Percentiles rank a stretch among this genome's conserved stretches.
phyloP scores from a whole-genome alignment of 2,329 filamentous ascomycete species.

The Hyphodiscus sp. region DNA sequence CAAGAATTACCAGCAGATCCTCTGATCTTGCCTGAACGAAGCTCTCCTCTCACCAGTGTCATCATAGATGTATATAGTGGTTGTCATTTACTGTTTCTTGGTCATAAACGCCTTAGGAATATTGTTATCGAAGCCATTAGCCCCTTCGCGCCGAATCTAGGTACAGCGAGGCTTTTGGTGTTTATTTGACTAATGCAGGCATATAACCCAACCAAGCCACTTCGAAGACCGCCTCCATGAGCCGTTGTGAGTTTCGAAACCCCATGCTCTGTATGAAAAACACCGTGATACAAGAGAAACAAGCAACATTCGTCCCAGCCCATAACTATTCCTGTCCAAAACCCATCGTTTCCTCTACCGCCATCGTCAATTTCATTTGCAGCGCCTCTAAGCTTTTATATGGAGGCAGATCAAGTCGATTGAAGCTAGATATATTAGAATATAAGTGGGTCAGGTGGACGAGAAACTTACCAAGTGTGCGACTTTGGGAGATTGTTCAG shows the following conservation, averaged over 20 bases:
- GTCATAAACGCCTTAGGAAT: neutral
- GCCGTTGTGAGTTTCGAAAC: neutral
- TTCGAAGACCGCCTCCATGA: neutral
- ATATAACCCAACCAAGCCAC: neutral
- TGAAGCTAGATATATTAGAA: slow-evolving; percentile 61
- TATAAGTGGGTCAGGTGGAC: neutral
- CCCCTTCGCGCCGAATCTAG: slow-evolving; percentile 10
- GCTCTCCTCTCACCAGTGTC: neutral
- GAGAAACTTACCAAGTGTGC: slow-evolving; percentile 78
- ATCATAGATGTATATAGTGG: neutral
- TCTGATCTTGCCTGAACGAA: neutral
- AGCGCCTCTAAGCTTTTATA: slow-evolving; percentile 86
- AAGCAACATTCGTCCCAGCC: slow-evolving; percentile 14
- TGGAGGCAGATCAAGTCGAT: slow-evolving; percentile 87
- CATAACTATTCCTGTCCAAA: slow-evolving; percentile 81
- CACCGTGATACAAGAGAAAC: slow-evolving; percentile 16
- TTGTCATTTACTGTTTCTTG: neutral
- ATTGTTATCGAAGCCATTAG: slow-evolving; percentile 1
- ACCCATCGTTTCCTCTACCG: slow-evolving; percentile 96
- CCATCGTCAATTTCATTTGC: slow-evolving; percentile 87
- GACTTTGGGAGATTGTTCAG: slow-evolving; percentile 87
- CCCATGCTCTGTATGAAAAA: slow-evolving; percentile 10
- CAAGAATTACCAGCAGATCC: neutral
- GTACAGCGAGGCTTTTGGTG: slow-evolving; percentile 14
- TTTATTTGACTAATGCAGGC: slow-evolving; percentile 9